Evolutionary conservation across 106 monocot genomes (phyloP).

Genomic region (Phalaenopsis equestris): DNA sequence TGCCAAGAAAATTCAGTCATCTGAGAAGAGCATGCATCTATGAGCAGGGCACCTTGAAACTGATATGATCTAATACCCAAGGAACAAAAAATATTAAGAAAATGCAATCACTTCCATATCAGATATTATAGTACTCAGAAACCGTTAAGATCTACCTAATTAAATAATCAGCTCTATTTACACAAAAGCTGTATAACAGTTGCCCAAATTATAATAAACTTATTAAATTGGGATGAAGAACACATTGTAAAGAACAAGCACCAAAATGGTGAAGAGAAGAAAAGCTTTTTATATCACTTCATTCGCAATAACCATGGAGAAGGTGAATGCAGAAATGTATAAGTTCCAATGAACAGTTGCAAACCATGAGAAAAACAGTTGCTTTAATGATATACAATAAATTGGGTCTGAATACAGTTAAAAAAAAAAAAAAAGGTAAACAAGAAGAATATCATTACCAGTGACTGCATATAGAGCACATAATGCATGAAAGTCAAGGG

Average conservation of each 20-base stretch:
- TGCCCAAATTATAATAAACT: neutral
- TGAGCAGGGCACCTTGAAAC: neutral
- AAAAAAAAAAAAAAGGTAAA: neutral
- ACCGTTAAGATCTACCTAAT: neutral
- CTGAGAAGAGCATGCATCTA: neutral
- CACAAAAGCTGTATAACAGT: neutral
- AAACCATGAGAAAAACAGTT: neutral
- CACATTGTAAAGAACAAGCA: neutral
- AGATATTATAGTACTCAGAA: neutral
- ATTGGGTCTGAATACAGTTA: too few species aligned
- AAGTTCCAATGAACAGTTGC: neutral
- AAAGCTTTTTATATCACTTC: neutral
- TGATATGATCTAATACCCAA: neutral
- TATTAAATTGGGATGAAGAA: neutral
- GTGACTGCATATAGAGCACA: constrained; percentile 99
- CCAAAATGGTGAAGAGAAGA: neutral
- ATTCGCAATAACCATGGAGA: neutral
- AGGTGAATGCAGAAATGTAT: neutral
- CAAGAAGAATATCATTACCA: constrained; percentile 32
- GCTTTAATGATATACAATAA: neutral
- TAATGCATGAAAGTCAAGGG: constrained; percentile 91
- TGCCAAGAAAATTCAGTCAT: neutral
- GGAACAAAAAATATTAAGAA: neutral
- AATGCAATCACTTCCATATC: neutral
- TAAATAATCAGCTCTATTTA: neutral